Evolutionary conservation across 345 rosid genomes (phyloP).

Genomic region (Murraya paniculata): DNA sequence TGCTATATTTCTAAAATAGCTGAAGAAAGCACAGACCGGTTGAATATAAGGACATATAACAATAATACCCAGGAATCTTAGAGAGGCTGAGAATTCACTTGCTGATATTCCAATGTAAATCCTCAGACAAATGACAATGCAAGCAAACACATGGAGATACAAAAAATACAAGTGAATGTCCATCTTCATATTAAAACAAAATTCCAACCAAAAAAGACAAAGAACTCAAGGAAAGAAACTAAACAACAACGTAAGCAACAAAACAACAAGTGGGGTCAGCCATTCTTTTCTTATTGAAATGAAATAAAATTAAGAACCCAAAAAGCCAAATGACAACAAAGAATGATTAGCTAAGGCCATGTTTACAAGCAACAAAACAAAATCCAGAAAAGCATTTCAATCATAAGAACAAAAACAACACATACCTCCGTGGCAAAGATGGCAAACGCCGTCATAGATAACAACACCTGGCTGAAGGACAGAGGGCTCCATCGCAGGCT

Average conservation of each 20-base stretch:
- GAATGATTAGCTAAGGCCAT: not conserved
- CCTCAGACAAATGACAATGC: not conserved
- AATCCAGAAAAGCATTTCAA: not conserved
- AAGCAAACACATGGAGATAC: not conserved
- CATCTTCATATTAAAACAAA: not conserved
- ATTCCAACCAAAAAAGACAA: not conserved
- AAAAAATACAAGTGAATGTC: not conserved
- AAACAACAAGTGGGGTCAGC: not conserved
- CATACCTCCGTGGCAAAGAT: constrained; percentile 91
- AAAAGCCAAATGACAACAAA: not conserved
- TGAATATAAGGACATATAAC: not conserved
- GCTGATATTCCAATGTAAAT: not conserved
- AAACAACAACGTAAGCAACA: not conserved
- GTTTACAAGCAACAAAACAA: not conserved
- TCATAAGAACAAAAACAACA: not conserved
- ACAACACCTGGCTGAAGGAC: constrained; percentile 91
- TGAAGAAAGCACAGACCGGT: not conserved
- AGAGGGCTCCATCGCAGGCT: constrained; percentile 35
- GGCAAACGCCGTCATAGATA: constrained; percentile 91
- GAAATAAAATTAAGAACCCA: not conserved
- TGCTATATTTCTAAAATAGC: not conserved
- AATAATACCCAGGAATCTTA: not conserved
- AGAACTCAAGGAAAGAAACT: not conserved
- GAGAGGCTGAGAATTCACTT: not conserved
- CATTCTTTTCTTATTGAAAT: not conserved